Conservation (phyloP, 2,329 filamentous ascomycete genomes). For the Botrytis galanthina region DNA sequence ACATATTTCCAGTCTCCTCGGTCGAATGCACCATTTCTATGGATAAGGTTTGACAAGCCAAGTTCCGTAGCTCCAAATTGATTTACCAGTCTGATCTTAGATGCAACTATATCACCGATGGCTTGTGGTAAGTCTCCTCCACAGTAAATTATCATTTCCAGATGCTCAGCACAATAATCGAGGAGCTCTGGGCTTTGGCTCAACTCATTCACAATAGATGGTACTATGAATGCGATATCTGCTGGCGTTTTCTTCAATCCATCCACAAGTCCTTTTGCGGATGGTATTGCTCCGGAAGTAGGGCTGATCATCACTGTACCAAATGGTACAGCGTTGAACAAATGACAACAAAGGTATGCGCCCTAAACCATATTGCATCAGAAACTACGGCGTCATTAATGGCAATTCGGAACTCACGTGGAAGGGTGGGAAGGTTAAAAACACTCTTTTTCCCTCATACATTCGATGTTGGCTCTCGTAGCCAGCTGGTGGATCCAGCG, state of each 20-base stretch:
- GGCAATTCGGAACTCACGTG: not conserved
- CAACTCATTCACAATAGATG: slow-evolving; percentile 9
- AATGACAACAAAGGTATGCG: not conserved
- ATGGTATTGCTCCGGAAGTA: slow-evolving; percentile 6
- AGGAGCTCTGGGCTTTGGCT: not conserved
- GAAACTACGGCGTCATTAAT: not conserved
- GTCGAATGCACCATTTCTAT: not conserved
- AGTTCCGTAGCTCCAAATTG: slow-evolving; percentile 7
- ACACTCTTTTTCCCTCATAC: not conserved
- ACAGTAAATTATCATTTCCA: slow-evolving; percentile 7
- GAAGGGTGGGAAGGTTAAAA: slow-evolving; percentile 4
- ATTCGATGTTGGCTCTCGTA: not conserved
- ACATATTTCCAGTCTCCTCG: slow-evolving; percentile 4
- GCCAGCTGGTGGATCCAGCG: not conserved
- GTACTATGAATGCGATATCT: slow-evolving; percentile 4
- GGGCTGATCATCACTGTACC: slow-evolving; percentile 3
- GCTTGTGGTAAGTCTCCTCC: slow-evolving; percentile 19
- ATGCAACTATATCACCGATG: slow-evolving; percentile 5
- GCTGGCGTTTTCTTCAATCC: not conserved
- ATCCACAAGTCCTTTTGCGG: slow-evolving; percentile 2
- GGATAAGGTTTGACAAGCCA: not conserved
- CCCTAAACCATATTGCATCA: not conserved
- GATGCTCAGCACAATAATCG: not conserved
- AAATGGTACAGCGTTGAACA: not conserved
- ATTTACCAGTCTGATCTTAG: slow-evolving; percentile 1